These are phyloP conservation scores for Protomyces lactucae-debilis DNA, from an alignment of 1,139 yeast species.

Conservation along the genomic window DNA sequence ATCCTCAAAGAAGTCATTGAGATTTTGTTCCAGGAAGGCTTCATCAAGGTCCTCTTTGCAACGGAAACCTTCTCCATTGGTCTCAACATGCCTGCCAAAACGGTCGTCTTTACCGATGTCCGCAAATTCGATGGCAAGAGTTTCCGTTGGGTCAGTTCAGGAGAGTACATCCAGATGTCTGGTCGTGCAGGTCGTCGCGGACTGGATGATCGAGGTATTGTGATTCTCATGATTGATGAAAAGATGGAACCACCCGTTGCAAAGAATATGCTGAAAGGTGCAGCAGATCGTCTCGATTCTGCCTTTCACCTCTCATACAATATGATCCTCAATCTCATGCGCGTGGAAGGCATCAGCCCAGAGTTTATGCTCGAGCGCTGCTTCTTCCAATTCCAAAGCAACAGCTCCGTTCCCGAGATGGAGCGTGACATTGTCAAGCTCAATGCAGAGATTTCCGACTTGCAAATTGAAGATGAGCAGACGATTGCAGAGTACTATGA, in stretches of 20 bases:
- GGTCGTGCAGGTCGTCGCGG: conserved; percentile 99
- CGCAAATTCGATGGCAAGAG: conserved; percentile 98
- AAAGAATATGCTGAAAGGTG: conserved; percentile 98
- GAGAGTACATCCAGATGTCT: conserved; percentile 98
- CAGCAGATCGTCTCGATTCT: conserved; percentile 91
- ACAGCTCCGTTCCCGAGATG: conserved; percentile 78
- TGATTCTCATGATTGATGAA: conserved; percentile 97
- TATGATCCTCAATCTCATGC: conserved; percentile 89
- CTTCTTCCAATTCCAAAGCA: conserved; percentile 91
- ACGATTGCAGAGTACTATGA: conserved; percentile 78
- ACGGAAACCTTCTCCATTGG: conserved; percentile 99
- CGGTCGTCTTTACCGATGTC: conserved; percentile 95
- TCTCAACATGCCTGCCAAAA: conserved; percentile 94
- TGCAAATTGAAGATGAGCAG: conserved; percentile 67
- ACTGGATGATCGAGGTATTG: conserved; percentile 96
- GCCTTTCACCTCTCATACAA: conserved; percentile 96
- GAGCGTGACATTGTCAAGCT: conserved; percentile 59
- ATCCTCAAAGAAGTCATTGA: conserved; percentile 95
- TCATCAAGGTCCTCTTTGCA: conserved; percentile 88
- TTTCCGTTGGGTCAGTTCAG: conserved; percentile 98
- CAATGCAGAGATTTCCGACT: conserved; percentile 47
- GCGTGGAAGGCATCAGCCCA: conserved; percentile 97
- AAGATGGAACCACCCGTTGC: conserved; percentile 99
- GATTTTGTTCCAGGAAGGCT: conserved; percentile 93
- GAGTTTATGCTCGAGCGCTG: conserved; percentile 94